Evolutionary conservation across 495 filamentous ascomycete genomes (phyloP), one percentile per base, ranked within the genome.

Genomic region (Trichoderma virens): DNA sequence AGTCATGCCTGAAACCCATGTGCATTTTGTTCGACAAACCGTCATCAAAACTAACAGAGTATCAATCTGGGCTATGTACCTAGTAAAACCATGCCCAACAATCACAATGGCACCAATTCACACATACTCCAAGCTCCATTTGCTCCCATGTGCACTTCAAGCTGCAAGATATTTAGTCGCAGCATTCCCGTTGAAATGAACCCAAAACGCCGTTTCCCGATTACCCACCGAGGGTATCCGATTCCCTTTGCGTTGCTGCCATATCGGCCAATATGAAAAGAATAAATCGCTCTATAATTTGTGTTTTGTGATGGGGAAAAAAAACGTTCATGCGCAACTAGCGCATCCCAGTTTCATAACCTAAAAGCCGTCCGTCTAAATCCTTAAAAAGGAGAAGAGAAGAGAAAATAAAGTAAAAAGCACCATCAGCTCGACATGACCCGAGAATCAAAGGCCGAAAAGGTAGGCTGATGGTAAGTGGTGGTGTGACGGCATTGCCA

Each of bases 231-330:
- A 30, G 27, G 51, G 51, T 18, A 31, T 18, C 25, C 25, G 51
- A 28, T 28, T 56, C 51, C 51, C 51, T 56, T 56, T 45, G 41
- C n/a, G 14, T 56, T 56, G 51, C 23, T 56, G 51, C 23, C 7
- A 16, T 56, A 56, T 25, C 51, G 30, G 27, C 25, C 3, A 56
- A 16, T 2, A 14, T 28, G 2, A 56, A 28, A 56, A 30, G 13
- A 54, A 54, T 23, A 56, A 30, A 56, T 13, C 51, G 51, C 51
- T 56, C 51, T 56, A 56, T 56, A 4, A 16, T 30, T 56, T 56
- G 23, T 27, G 2, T 56, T 56, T 56, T 28, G 51, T 31, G 41
- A 45, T 5, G 1, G 5, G 9, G 20, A 30, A 11, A 56, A 56
- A 30, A 6, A 8, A 5, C 11, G 13, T 56, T n/a, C 16, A 28